A percentile compares a stretch with the other conserved stretches of the same genome.
Conservation (phyloP, 768 basidiomycete genomes). For the Botryobasidium botryosum region DNA sequence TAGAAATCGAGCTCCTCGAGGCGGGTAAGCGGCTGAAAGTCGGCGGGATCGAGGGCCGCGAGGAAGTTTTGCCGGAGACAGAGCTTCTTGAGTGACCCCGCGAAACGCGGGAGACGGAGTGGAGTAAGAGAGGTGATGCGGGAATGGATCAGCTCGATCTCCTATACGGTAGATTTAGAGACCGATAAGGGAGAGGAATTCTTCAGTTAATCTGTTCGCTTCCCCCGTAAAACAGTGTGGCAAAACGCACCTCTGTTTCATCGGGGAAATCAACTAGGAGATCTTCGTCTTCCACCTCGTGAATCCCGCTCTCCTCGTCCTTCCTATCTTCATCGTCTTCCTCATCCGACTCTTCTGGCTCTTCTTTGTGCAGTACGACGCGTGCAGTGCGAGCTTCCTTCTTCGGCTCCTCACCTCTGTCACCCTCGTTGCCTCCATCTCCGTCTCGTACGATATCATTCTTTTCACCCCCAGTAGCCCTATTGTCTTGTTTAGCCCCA, state of each 20-base stretch:
- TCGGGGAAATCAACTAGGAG: constrained; percentile 66
- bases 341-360: constrained; percentile 14
- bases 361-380: too few species aligned
- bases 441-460: too few species aligned
- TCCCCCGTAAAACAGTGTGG: constrained; percentile 2
- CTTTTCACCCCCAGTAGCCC: too few species aligned
- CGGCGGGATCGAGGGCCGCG: constrained; percentile 48
- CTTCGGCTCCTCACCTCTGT: constrained; percentile 14
- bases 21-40: constrained; percentile 44
- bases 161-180: constrained; percentile 28
- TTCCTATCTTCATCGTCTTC: constrained; percentile 5
- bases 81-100: constrained; percentile 43
- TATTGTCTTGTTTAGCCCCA: too few species aligned
- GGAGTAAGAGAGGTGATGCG: constrained; percentile 44
- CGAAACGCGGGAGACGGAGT: constrained; percentile 49
- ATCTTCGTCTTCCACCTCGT: constrained; percentile 26
- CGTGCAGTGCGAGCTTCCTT: constrained; percentile 7
- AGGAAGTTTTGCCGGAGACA: constrained; percentile 82
- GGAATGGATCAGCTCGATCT: constrained; percentile 71
- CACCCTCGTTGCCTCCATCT: too few species aligned
- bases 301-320: constrained; percentile 3
- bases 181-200: constrained; percentile 9
- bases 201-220: constrained; percentile 1
- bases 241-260: constrained; percentile 53
- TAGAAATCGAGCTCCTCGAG: constrained; percentile 90